A percentile compares a stretch with the other conserved stretches of the same genome.
These are phyloP conservation scores for Ascosphaera apis DNA, from an alignment of 2,329 filamentous ascomycete genomes.

Conservation along the genomic window DNA sequence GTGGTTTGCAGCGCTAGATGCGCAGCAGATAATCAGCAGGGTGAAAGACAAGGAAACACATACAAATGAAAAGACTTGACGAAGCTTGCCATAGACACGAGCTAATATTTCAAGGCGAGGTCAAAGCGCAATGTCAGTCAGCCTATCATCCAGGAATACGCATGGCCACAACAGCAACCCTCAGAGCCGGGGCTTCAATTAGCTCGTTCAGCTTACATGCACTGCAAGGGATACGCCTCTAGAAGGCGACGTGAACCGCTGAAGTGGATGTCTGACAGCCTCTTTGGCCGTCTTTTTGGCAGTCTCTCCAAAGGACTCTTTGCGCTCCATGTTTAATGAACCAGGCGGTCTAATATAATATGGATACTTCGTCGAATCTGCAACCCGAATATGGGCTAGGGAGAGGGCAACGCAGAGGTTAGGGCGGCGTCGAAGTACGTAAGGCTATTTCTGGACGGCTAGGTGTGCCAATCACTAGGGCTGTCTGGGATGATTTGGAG, in stretches of 20 bases:
- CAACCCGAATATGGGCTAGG: background rate
- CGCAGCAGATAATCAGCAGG: no score
- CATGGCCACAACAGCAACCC: background rate
- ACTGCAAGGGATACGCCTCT: constrained; percentile 19
- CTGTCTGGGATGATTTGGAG: no score
- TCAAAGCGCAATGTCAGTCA: background rate
- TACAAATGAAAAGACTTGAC: constrained; percentile 2
- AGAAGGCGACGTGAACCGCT: constrained; percentile 20
- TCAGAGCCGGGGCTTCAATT: no score
- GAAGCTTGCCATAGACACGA: constrained; percentile 1
- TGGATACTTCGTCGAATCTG: background rate
- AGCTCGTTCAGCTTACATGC: constrained; percentile 12
- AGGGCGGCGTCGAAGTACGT: background rate
- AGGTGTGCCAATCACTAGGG: no score
- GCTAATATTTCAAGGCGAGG: background rate
- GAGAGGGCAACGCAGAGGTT: background rate
- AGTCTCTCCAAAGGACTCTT: background rate
- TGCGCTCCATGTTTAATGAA: background rate
- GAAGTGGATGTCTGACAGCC: constrained; percentile 21
- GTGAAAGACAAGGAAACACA: no score
- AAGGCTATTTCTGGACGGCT: no score
- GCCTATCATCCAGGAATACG: background rate
- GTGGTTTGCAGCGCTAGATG: no score
- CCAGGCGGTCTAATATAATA: background rate
- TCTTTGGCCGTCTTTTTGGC: background rate